Percentiles rank a stretch among this genome's conserved stretches.
These are phyloP conservation scores for Clausena lansium DNA, from an alignment of 345 rosid species.

Conservation along the genomic window DNA sequence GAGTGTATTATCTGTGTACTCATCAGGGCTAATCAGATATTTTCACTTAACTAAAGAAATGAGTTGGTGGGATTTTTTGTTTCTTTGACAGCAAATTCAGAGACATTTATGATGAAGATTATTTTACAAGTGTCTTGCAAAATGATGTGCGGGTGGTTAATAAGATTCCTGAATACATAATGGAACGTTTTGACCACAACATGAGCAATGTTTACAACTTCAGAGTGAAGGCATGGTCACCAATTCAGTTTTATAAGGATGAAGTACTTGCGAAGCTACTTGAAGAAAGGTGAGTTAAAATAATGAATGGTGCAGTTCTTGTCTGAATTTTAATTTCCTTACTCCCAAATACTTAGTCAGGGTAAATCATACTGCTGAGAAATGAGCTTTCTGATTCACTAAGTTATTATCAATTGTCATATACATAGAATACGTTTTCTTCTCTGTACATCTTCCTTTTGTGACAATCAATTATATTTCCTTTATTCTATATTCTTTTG, in stretches of 20 bases:
- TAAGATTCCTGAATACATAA: constrained; percentile 79
- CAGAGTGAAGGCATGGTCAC: constrained; percentile 97
- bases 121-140: constrained; percentile 60
- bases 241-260: constrained; percentile 81
- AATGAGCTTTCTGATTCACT: not conserved
- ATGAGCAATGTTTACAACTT: constrained; percentile 94
- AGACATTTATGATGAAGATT: constrained; percentile 90
- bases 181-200: constrained; percentile 94
- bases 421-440: not conserved
- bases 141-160: constrained; percentile 85
- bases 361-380: not conserved
- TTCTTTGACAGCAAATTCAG: constrained; percentile 68
- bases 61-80: constrained; percentile 18
- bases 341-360: not conserved
- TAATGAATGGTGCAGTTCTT: constrained; percentile 4
- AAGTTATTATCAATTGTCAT: not conserved
- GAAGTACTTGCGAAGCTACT: constrained; percentile 81
- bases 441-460: not conserved
- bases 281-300: constrained; percentile 85
- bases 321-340: not conserved
- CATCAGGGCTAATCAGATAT: not conserved
- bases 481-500: not conserved
- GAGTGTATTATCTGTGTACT: not conserved
- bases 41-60: constrained; percentile 2
- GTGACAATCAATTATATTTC: not conserved